phyloP scores from a whole-genome alignment of 495 filamentous ascomycete species.

The Viridothelium virens region DNA sequence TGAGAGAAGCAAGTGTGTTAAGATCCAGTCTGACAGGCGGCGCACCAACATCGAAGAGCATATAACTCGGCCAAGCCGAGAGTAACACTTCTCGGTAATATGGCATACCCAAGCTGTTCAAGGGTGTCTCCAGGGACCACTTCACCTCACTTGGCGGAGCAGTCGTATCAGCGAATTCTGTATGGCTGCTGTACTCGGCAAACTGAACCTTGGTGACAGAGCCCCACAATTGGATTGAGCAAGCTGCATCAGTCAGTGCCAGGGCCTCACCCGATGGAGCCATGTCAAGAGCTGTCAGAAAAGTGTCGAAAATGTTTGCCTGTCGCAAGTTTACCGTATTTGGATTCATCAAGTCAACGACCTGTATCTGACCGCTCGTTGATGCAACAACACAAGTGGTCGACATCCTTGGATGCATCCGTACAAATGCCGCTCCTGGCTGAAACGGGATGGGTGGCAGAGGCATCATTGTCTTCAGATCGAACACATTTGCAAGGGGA shows the following conservation, averaged over 20 bases:
- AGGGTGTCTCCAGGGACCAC: slow-evolving; percentile 63
- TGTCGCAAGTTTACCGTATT: slow-evolving; percentile 86
- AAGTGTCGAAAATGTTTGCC: slow-evolving; percentile 58
- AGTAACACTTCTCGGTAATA: slow-evolving; percentile 82
- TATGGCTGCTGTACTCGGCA: slow-evolving; percentile 70
- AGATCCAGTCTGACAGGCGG: slow-evolving; percentile 71
- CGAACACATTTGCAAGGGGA: slow-evolving; percentile 86
- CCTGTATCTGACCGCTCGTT: slow-evolving; percentile 82
- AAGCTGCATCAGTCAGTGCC: slow-evolving; percentile 70
- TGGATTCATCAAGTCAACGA: slow-evolving; percentile 91
- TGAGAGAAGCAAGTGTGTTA: slow-evolving; percentile 58
- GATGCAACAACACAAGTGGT: slow-evolving; percentile 89
- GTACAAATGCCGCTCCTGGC: slow-evolving; percentile 80
- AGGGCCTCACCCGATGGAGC: slow-evolving; percentile 86
- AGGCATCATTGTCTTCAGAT: slow-evolving; percentile 75
- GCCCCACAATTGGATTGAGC: slow-evolving; percentile 81
- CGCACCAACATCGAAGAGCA: slow-evolving; percentile 73
- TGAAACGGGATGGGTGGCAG: slow-evolving; percentile 88
- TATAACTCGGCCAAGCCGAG: slow-evolving; percentile 81
- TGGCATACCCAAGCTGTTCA: slow-evolving; percentile 83
- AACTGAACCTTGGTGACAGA: slow-evolving; percentile 85
- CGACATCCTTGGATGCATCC: slow-evolving; percentile 89
- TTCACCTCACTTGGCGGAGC: slow-evolving; percentile 48
- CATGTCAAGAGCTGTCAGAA: slow-evolving; percentile 70
- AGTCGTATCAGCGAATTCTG: slow-evolving; percentile 63